Conservation (phyloP, 2,329 filamentous ascomycete genomes). For the Fusarium bactridioides region DNA sequence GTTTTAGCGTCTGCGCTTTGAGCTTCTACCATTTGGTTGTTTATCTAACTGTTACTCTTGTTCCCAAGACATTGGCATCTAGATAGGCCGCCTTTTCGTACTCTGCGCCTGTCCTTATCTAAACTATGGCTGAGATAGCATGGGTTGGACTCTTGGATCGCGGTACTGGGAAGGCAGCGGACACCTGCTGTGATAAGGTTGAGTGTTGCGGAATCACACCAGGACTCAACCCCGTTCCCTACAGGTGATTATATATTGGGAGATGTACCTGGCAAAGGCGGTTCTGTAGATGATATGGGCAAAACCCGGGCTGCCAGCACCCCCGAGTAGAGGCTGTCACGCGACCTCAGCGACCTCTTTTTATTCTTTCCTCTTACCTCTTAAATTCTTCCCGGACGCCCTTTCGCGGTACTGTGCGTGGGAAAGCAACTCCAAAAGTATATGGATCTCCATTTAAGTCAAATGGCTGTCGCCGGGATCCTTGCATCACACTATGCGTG, state of each 20-base stretch:
- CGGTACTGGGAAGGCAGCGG: rapidly evolving
- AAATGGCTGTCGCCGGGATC: rapidly evolving
- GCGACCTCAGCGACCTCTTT: not conserved
- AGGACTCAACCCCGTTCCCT: no score
- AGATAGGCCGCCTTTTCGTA: not conserved
- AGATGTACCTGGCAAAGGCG: no score
- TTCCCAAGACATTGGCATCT: rapidly evolving
- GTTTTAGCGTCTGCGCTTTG: not conserved
- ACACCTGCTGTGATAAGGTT: no score
- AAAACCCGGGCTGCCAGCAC: no score
- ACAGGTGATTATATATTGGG: rapidly evolving
- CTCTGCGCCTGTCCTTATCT: not conserved
- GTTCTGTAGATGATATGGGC: no score
- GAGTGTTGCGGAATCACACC: no score
- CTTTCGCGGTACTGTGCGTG: not conserved
- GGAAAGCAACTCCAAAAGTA: rapidly evolving
- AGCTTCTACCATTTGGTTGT: not conserved
- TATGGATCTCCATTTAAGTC: rapidly evolving
- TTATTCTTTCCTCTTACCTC: not conserved
- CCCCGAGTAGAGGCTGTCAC: rapidly evolving
- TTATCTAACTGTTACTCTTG: not conserved
- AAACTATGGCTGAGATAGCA: rapidly evolving
- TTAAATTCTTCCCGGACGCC: rapidly evolving
- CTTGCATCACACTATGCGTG: not conserved
- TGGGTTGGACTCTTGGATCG: no score